Percentiles rank a stretch among this genome's conserved stretches.
These are phyloP conservation scores for Ganoderma leucocontextum DNA, from an alignment of 1,284 basidiomycete genomes.

Conservation along the genomic window DNA sequence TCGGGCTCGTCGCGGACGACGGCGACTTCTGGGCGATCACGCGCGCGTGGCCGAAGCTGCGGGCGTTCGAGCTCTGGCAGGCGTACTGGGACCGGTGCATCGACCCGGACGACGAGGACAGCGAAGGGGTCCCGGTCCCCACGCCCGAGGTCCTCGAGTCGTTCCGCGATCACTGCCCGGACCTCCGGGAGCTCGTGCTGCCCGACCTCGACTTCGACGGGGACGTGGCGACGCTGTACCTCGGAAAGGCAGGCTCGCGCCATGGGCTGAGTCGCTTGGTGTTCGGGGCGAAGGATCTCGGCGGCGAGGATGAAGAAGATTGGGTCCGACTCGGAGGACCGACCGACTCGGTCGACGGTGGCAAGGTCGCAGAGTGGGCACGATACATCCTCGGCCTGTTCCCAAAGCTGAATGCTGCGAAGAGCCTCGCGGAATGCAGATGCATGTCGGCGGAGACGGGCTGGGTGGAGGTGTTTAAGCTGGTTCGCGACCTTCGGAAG, in stretches of 20 bases:
- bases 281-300: background rate
- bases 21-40: background rate
- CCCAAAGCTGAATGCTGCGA: background rate
- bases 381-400: background rate
- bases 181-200: background rate
- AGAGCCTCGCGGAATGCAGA: background rate
- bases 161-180: background rate
- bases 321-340: background rate
- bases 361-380: background rate
- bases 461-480: background rate
- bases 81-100: background rate
- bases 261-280: background rate
- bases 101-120: background rate
- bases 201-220: background rate
- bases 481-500: background rate
- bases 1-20: background rate
- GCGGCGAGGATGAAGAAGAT: background rate
- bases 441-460: background rate
- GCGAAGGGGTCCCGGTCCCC: background rate
- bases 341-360: no score
- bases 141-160: background rate
- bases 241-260: no score
- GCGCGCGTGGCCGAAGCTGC: background rate
- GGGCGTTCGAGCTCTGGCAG: background rate
- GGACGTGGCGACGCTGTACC: no score